phyloP scores from a whole-genome alignment of 2,329 filamentous ascomycete species.

The Herpotrichia juniperi region DNA sequence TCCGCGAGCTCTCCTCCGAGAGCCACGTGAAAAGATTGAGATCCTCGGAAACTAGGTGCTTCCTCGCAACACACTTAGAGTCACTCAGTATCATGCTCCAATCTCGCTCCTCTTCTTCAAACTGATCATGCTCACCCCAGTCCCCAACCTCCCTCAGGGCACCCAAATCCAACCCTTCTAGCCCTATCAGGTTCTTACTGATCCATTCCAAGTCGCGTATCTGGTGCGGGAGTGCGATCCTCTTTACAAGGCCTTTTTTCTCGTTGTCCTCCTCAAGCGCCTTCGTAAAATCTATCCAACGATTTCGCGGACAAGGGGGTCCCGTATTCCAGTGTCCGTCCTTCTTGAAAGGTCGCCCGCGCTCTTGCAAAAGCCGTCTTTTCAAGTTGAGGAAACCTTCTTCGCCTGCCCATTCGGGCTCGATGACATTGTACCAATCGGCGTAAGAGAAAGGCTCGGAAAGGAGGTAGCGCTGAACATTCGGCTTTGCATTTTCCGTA shows the following conservation, averaged over 20 bases:
- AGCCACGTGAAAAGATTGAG: background rate
- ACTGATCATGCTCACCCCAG: background rate
- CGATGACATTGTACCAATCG: slow-evolving; percentile 27
- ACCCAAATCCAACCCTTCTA: slow-evolving; percentile 30
- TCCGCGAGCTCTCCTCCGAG: background rate
- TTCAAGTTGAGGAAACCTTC: slow-evolving; percentile 9
- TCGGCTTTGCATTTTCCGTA: background rate
- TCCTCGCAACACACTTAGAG: background rate
- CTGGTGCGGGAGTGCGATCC: slow-evolving; percentile 31
- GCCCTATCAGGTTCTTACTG: slow-evolving; percentile 10
- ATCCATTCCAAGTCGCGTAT: slow-evolving; percentile 33
- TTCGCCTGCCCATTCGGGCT: slow-evolving; percentile 1
- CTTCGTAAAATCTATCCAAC: slow-evolving; percentile 25
- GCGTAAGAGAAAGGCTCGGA: slow-evolving; percentile 34
- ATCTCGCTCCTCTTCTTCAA: background rate
- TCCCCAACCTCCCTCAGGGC: slow-evolving; percentile 23
- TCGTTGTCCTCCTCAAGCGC: slow-evolving; percentile 3
- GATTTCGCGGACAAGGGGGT: slow-evolving; percentile 1
- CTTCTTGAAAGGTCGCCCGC: slow-evolving; percentile 18
- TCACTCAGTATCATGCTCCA: background rate
- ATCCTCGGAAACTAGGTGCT: background rate
- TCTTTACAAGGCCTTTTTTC: slow-evolving; percentile 22
- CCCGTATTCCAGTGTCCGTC: slow-evolving; percentile 10
- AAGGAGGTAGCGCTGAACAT: background rate
- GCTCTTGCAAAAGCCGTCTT: slow-evolving; percentile 22